phyloP scores from a whole-genome alignment of 2,329 filamentous ascomycete genomes.

The Ophiostoma sp. region DNA sequence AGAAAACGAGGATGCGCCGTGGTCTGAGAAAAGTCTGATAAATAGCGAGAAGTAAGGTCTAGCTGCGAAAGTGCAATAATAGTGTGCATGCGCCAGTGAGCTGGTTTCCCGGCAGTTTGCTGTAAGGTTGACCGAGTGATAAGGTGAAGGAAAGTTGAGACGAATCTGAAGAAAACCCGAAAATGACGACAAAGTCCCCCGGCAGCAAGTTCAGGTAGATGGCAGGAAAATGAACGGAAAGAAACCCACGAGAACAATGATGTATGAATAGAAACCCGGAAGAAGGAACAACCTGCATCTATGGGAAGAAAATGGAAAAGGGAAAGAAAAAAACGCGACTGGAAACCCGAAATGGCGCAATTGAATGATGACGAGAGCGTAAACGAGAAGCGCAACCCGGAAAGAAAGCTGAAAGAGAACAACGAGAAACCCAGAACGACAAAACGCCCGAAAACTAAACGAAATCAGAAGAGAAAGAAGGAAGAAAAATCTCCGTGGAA shows the following conservation, averaged over 20 bases:
- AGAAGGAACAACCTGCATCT: neutral
- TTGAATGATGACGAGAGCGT: neutral
- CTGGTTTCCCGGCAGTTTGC: neutral
- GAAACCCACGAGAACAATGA: neutral
- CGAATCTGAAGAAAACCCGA: neutral
- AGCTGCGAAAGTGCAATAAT: neutral
- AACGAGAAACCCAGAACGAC: neutral
- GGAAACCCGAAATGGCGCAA: neutral
- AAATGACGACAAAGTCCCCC: neutral
- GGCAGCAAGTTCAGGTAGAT: neutral
- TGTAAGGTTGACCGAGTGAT: neutral
- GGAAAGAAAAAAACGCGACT: no score
- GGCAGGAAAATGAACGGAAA: neutral
- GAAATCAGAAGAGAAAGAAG: neutral
- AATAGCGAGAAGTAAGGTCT: neutral
- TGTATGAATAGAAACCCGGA: neutral
- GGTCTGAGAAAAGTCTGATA: neutral
- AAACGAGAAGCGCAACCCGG: neutral
- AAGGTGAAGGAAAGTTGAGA: conserved; percentile 10
- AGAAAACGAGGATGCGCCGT: neutral
- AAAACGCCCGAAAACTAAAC: conserved; percentile 6
- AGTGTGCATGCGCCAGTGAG: neutral
- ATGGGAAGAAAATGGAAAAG: neutral
- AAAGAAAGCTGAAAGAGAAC: neutral
- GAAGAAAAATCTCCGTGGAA: neutral